Percentiles rank a stretch among this genome's conserved stretches.
Conservation (phyloP, 2,329 filamentous ascomycete genomes). For the Metarhizium guizhouense region DNA sequence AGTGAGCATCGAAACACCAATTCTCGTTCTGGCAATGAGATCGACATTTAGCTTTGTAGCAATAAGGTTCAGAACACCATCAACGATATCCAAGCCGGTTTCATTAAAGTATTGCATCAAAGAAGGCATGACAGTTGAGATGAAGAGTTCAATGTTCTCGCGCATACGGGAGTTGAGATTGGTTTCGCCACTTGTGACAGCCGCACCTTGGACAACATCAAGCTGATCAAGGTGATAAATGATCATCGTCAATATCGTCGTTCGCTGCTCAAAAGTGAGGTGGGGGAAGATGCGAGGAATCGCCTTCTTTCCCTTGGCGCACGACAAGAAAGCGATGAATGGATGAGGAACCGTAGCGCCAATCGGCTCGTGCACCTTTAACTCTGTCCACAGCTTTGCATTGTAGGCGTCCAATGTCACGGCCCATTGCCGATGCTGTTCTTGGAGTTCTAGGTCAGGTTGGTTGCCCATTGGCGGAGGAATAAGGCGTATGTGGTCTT, state of each 20-base stretch:
- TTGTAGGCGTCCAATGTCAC: conserved; percentile 57
- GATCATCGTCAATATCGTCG: conserved; percentile 93
- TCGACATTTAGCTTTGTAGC: conserved; percentile 77
- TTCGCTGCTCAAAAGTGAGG: conserved; percentile 83
- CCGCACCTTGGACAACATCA: conserved; percentile 77
- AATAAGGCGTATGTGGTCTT: conserved; percentile 81
- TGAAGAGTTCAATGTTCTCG: conserved; percentile 90
- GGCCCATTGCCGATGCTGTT: conserved; percentile 68
- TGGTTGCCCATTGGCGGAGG: conserved; percentile 51
- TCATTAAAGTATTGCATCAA: conserved; percentile 87
- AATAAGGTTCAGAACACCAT: conserved; percentile 79
- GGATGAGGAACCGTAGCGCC: conserved; percentile 70
- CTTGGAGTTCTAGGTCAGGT: conserved; percentile 56
- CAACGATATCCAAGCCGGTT: conserved; percentile 81
- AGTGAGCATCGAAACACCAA: conserved; percentile 83
- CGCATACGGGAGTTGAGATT: conserved; percentile 65
- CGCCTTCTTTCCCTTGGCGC: conserved; percentile 91
- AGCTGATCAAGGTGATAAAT: conserved; percentile 86
- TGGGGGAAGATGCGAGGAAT: conserved; percentile 93
- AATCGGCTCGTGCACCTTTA: conserved; percentile 92
- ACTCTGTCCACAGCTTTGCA: conserved; percentile 69
- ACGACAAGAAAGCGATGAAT: conserved; percentile 92
- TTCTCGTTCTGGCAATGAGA: conserved; percentile 74
- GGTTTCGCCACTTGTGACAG: conserved; percentile 64
- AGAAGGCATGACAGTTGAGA: conserved; percentile 77